Conservation (phyloP, 768 basidiomycete species). For the Suillus occidentalis region DNA sequence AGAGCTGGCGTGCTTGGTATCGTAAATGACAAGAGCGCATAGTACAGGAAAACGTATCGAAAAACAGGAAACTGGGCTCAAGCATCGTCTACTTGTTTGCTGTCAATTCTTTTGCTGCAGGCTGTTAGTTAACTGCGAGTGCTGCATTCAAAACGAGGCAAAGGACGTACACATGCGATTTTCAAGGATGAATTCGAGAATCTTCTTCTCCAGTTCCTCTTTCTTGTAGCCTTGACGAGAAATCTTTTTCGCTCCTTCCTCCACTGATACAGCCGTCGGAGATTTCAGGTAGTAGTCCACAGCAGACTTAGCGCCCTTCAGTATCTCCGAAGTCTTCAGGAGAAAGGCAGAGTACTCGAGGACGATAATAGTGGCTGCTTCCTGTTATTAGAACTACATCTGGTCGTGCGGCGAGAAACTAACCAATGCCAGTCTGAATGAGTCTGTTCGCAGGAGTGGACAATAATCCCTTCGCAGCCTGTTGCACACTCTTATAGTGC, state of each 20-base stretch:
- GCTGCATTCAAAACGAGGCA: no score
- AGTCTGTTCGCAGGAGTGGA: no score
- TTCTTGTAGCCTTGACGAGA: background rate
- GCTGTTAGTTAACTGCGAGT: background rate
- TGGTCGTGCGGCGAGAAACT: no score
- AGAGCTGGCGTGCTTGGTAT: background rate
- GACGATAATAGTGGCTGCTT: no score
- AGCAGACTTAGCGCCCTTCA: accelerated
- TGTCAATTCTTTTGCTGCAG: background rate
- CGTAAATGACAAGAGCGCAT: background rate
- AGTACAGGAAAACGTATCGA: background rate
- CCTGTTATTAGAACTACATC: no score
- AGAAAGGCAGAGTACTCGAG: no score
- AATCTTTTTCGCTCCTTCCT: background rate
- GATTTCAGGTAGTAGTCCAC: no score
- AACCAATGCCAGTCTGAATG: no score
- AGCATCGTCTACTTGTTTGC: background rate
- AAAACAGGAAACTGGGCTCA: background rate
- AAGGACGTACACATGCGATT: background rate
- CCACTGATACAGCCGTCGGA: background rate
- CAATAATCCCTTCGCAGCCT: background rate
- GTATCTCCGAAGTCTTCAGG: no score
- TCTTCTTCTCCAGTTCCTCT: background rate
- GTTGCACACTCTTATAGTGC: background rate
- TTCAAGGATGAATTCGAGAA: background rate